phyloP scores from a whole-genome alignment of 2,329 filamentous ascomycete species.

The Penicillium sp. region DNA sequence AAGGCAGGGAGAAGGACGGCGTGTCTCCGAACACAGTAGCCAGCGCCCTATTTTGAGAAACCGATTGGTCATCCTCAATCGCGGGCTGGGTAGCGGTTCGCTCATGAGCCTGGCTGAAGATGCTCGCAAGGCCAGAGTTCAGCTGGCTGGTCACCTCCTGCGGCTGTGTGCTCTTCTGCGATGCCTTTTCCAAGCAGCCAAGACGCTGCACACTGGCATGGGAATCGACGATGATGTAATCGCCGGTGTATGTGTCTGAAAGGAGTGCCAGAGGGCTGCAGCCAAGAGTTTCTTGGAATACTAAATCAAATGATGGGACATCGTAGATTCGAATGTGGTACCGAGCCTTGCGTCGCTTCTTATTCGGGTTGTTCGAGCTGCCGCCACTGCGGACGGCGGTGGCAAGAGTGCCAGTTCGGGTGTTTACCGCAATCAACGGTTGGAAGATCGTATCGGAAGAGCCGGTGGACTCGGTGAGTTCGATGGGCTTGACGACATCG shows the following conservation, averaged over 20 bases:
- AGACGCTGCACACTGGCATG: constrained; percentile 70
- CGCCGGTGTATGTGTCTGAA: constrained; percentile 67
- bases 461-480: constrained; percentile 55
- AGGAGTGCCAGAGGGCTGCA: constrained; percentile 70
- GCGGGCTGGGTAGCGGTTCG: constrained; percentile 11
- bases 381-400: constrained; percentile 57
- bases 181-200: constrained; percentile 34
- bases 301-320: constrained; percentile 63
- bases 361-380: constrained; percentile 36
- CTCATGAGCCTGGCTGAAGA: constrained; percentile 39
- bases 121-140: constrained; percentile 41
- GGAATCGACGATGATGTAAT: constrained; percentile 79
- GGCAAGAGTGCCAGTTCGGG: constrained; percentile 68
- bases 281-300: constrained; percentile 62
- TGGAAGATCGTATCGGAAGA: constrained; percentile 18
- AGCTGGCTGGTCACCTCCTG: constrained; percentile 33
- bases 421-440: constrained; percentile 70
- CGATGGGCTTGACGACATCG: constrained; percentile 73
- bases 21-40: constrained; percentile 46
- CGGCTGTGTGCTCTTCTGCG: constrained; percentile 33
- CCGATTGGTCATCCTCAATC: constrained; percentile 28
- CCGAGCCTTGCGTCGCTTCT: constrained; percentile 53
- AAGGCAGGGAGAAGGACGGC: constrained; percentile 48
- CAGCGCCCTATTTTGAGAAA: constrained; percentile 36
- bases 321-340: constrained; percentile 70